A percentile compares a stretch with the other conserved stretches of the same genome.
Evolutionary conservation across 2,329 filamentous ascomycete species (phyloP).

Genomic region (Aspergillus arachidicola): DNA sequence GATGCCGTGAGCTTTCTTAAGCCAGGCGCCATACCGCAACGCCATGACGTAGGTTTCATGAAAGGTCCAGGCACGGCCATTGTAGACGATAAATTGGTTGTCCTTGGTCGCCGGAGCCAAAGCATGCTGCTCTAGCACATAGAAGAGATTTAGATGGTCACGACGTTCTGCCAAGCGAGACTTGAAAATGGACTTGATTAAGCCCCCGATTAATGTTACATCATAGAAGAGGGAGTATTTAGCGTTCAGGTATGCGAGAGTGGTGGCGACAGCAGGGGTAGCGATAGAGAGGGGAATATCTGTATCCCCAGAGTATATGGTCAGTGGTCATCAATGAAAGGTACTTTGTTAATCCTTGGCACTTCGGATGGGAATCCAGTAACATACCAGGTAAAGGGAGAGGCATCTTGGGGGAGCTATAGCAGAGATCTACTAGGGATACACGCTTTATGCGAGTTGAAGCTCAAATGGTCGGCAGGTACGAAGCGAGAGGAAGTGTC

Average conservation of each 20-base stretch:
- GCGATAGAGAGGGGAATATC: conserved; percentile 47
- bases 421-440: background rate
- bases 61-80: conserved; percentile 72
- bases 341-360: background rate
- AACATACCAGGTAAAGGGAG: conserved; percentile 22
- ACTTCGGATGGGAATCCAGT: background rate
- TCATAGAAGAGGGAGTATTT: conserved; percentile 70
- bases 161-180: conserved; percentile 53
- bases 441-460: background rate
- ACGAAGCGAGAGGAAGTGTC: background rate
- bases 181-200: conserved; percentile 51
- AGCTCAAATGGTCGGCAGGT: background rate
- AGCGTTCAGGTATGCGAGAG: conserved; percentile 78
- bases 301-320: conserved; percentile 13
- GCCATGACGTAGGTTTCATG: conserved; percentile 71
- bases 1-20: conserved; percentile 66
- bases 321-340: background rate
- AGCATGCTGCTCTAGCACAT: conserved; percentile 70
- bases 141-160: conserved; percentile 73
- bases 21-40: conserved; percentile 74
- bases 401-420: conserved; percentile 1
- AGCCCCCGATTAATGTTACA: conserved; percentile 58
- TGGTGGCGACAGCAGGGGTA: conserved; percentile 65
- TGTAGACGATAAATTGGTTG: conserved; percentile 65
- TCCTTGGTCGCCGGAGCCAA: conserved; percentile 54